Base-by-base conservation (phyloP, 192 early-diverging fungal species). In the Funneliformis mosseae region DNA sequence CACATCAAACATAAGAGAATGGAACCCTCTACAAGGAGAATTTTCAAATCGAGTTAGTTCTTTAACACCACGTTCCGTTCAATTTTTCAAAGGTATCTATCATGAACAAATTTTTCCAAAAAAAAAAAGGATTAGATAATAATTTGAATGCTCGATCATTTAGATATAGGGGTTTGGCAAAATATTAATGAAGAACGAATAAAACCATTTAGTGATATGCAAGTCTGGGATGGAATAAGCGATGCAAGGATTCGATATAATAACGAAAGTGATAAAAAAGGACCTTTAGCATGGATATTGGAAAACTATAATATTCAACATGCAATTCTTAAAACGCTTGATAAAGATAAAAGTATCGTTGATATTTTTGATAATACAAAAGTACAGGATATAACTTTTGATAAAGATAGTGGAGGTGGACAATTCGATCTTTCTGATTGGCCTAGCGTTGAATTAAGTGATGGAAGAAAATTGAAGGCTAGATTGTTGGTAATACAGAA, bases 1-100 rank as follows among this genome's bases (percentile, higher is more conserved):
- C 77, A 89, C 95, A 80, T 76, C 80, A 39, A 84, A 86, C 8
- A 84, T 85, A 14, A 85, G 83, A 39, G 66, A 82, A 81, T 94
- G 90, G 92, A 84, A 81, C 14, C 88, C 88, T 11, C 82, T 83
- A 1, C 41, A 84, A 5, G 85, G 88, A 39, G 81, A 85, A 25
- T 97, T 90, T 81, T 94, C 97, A 0, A 93, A 97, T 70, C 90
- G 97, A 8, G 94, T 96, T 9, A 88, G 92, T 33, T 94, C 95
- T 7, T 86, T 97, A 38, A 99, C 94, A 8, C 91, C 92, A 8
- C 84, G 83, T 41, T 91, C 94, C 10, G 85, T 88, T 59, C 42
- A 73, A 21, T 92, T 95, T 61, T 83, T 96, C 21, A 85, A 91
- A 78, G 67, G 87, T 88, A 16, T 71, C 71, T 25, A 23, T 62